Evolutionary conservation across 2,329 filamentous ascomycete species (phyloP).

Genomic region (Chalaropsis thielavioides): DNA sequence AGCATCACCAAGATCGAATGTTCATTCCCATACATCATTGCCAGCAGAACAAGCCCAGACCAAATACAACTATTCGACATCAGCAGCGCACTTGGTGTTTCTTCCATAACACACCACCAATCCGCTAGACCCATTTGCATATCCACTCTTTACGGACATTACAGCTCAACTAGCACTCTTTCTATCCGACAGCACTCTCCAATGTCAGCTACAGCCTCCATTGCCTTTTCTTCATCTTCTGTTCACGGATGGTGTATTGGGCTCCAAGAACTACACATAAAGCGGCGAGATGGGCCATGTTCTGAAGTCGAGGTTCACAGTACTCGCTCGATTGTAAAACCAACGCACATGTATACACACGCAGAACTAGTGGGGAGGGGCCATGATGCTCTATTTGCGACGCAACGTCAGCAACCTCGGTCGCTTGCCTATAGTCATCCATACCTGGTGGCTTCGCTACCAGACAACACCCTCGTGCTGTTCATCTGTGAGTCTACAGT

Average conservation of each 20-base stretch:
- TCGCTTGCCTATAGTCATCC: slow-evolving; percentile 62
- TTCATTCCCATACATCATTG: not conserved
- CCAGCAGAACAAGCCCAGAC: not conserved
- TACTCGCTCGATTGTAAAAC: not conserved
- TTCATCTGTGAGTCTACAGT: slow-evolving; percentile 65
- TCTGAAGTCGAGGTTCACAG: not conserved
- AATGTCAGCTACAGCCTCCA: slow-evolving; percentile 56
- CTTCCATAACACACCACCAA: not conserved
- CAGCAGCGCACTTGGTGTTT: not conserved
- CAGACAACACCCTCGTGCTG: slow-evolving; percentile 75
- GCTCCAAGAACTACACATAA: slow-evolving; percentile 72
- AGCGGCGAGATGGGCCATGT: slow-evolving; percentile 15
- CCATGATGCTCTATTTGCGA: too few species aligned
- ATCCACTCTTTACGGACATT: not conserved
- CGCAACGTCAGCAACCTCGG: slow-evolving; percentile 33
- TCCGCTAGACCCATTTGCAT: not conserved
- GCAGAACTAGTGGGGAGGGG: not conserved
- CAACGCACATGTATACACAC: not conserved
- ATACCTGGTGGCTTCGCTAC: slow-evolving; percentile 68
- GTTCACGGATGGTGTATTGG: slow-evolving; percentile 75
- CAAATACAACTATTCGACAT: not conserved
- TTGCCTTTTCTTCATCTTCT: slow-evolving; percentile 73
- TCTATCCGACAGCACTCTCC: slow-evolving; percentile 28
- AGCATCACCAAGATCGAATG: not conserved
- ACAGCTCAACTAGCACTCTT: not conserved